A percentile compares a stretch with the other conserved stretches of the same genome.
Conservation (phyloP, 1,139 yeast genomes). For the Yamadazyma kanchanaburiensis region DNA sequence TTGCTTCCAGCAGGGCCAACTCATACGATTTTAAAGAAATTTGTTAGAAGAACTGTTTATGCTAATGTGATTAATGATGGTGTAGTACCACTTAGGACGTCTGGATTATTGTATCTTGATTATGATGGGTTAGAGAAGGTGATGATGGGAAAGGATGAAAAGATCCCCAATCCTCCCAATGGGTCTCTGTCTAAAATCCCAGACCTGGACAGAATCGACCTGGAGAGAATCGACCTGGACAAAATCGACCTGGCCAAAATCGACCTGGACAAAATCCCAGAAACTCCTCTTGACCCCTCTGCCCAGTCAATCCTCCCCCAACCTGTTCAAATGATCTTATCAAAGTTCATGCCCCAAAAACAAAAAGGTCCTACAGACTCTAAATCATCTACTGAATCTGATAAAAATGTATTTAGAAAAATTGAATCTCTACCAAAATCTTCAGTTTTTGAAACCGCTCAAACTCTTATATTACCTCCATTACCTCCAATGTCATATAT, state of each 20-base stretch:
- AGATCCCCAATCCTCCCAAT: no score
- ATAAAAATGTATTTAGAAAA: slow-evolving; percentile 8
- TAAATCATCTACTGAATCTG: slow-evolving; percentile 2
- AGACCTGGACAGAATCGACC: slow-evolving; percentile 8
- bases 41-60: slow-evolving; percentile 68
- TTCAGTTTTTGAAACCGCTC: slow-evolving; percentile 79
- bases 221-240: slow-evolving; percentile 8
- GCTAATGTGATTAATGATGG: slow-evolving; percentile 88
- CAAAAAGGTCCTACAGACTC: slow-evolving; percentile 18
- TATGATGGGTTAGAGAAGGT: slow-evolving; percentile 45
- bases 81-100: slow-evolving; percentile 87
- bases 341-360: slow-evolving; percentile 46
- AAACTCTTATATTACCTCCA: slow-evolving; percentile 81
- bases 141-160: slow-evolving; percentile 23
- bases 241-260: slow-evolving; percentile 9
- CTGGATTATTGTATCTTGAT: slow-evolving; percentile 75
- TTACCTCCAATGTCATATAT: slow-evolving; percentile 71
- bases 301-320: slow-evolving; percentile 24
- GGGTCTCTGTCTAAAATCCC: slow-evolving; percentile 1
- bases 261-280: slow-evolving; percentile 16
- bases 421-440: slow-evolving; percentile 54
- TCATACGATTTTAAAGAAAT: slow-evolving; percentile 58
- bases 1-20: slow-evolving; percentile 82
- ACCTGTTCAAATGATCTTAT: slow-evolving; percentile 43
- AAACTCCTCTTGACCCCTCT: slow-evolving; percentile 11